Percentiles rank a stretch among this genome's conserved stretches.
These are phyloP conservation scores for Alternaria sp. DNA, from an alignment of 2,329 filamentous ascomycete genomes.

Conservation along the genomic window DNA sequence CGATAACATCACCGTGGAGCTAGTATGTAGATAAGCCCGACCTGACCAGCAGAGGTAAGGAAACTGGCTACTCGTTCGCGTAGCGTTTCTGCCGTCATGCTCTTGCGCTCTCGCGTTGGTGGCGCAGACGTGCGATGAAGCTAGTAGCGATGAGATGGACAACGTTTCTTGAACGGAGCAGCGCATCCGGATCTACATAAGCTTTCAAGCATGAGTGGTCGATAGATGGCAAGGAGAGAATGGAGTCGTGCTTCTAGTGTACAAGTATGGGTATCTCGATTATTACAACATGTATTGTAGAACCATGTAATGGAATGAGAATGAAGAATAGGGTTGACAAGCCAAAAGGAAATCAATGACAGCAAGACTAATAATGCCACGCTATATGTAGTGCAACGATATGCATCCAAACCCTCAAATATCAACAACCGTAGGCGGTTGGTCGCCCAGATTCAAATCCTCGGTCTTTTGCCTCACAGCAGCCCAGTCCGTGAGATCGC, in stretches of 20 bases:
- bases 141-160: not conserved
- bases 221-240: too few species aligned
- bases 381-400: not conserved
- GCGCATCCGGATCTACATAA: slow-evolving; percentile 14
- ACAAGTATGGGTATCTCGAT: slow-evolving; percentile 2
- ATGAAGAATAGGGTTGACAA: not conserved
- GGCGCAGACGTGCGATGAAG: not conserved
- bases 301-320: not conserved
- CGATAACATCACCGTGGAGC: not conserved
- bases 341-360: not conserved
- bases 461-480: slow-evolving; percentile 8
- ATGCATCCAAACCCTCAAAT: not conserved
- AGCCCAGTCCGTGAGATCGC: slow-evolving; percentile 12
- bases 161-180: not conserved
- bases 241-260: not conserved
- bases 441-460: not conserved
- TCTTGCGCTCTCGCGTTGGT: slow-evolving; percentile 2
- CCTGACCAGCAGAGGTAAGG: not conserved
- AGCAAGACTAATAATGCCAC: not conserved
- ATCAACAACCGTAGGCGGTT: not conserved
- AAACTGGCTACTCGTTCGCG: not conserved
- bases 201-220: slow-evolving; percentile 27
- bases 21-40: not conserved
- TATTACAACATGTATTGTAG: slow-evolving; percentile 1
- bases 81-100: not conserved